These are phyloP conservation scores for Zostera marina DNA, from an alignment of 116 monocot genomes.

Conservation along the genomic window DNA sequence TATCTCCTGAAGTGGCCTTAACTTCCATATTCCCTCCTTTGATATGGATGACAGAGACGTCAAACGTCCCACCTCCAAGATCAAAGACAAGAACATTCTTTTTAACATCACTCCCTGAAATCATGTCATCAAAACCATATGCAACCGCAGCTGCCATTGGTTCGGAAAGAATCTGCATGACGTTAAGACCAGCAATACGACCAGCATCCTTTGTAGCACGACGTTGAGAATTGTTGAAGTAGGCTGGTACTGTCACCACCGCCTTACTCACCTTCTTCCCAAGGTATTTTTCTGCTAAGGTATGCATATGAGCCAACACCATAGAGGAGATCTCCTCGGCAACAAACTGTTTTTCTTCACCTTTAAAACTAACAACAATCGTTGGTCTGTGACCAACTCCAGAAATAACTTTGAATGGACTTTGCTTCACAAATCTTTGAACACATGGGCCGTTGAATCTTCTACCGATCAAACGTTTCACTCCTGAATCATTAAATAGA, in stretches of 20 bases:
- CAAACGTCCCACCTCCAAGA: too few species aligned
- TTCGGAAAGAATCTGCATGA: conserved; percentile 8
- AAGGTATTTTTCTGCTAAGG: conserved; percentile 30
- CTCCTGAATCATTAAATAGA: too few species aligned
- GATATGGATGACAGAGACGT: conserved; percentile 2
- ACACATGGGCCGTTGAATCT: conserved; percentile 43
- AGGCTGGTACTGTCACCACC: conserved; percentile 13
- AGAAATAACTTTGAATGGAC: conserved; percentile 39
- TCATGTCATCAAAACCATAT: conserved; percentile 11
- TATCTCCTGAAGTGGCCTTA: conserved; percentile 5
- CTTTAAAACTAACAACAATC: conserved; percentile 50
- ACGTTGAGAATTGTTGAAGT: conserved; percentile 16
- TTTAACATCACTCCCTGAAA: not conserved
- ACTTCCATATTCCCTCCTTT: not conserved
- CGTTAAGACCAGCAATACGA: conserved; percentile 9
- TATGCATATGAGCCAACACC: conserved; percentile 19
- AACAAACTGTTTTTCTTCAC: conserved; percentile 49
- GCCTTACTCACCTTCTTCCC: conserved; percentile 15
- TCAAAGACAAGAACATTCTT: not conserved
- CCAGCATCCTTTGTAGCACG: conserved; percentile 6
- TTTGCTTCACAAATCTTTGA: conserved; percentile 51
- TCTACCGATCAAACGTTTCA: conserved; percentile 73
- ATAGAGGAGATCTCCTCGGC: conserved; percentile 61
- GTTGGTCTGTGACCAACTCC: conserved; percentile 53
- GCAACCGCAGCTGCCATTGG: conserved; percentile 14